phyloP scores from a whole-genome alignment of 163 green algal genomes.

The Trebouxiophyceae sp. region DNA sequence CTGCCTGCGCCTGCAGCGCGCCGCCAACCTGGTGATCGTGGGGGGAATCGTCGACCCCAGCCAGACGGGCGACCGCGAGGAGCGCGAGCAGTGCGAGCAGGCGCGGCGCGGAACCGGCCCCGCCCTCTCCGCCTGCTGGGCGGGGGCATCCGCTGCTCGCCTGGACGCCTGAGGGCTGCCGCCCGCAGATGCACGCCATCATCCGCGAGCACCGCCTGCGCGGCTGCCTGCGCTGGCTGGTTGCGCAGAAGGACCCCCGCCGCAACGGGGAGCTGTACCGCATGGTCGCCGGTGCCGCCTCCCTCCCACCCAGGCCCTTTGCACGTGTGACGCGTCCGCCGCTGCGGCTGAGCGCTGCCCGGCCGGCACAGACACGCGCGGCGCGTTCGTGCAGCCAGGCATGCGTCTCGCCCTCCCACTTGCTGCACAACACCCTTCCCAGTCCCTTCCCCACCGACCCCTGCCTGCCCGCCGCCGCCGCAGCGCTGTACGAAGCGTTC shows the following conservation, averaged over 20 bases:
- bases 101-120: no score
- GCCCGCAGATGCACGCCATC: constrained; percentile 55
- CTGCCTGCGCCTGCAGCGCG: constrained; percentile 40
- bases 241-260: constrained; percentile 68
- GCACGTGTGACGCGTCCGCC: no score
- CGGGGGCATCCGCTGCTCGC: no score
- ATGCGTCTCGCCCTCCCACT: no score
- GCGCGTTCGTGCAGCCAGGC: constrained; percentile 72
- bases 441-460: no score
- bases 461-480: no score
- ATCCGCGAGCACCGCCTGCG: constrained; percentile 41
- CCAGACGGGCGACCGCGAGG: constrained; percentile 45
- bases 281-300: constrained; percentile 6
- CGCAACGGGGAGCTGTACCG: constrained; percentile 73
- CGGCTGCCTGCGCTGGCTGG: constrained; percentile 24
- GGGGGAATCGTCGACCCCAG: constrained; percentile 37
- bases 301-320: neutral
- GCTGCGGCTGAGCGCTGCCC: no score
- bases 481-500: constrained; percentile 59
- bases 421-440: no score
- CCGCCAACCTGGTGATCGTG: constrained; percentile 74
- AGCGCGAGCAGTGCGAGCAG: constrained; percentile 49
- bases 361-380: constrained; percentile 47
- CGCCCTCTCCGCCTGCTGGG: no score
- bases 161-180: no score